Evolutionary conservation across 75 land plant species (phyloP).

Genomic region (Ceratopteris richardii): DNA sequence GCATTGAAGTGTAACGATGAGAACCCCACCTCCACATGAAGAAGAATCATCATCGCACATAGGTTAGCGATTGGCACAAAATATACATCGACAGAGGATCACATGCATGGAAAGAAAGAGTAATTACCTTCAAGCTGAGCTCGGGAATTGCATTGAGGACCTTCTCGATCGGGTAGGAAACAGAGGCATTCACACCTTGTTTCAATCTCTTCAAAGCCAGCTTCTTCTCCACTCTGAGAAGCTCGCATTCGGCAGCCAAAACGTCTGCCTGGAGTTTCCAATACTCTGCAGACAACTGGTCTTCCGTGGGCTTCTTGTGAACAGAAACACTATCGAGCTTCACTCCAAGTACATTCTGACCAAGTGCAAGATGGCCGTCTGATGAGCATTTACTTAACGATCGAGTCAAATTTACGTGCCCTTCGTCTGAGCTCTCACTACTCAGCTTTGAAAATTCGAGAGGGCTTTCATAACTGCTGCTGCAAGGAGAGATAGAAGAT

Average conservation of each 20-base stretch:
- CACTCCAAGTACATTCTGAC: neutral
- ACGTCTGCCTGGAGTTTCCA: constrained; percentile 65
- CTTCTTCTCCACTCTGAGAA: constrained; percentile 69
- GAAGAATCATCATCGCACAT: no score
- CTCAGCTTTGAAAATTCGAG: neutral
- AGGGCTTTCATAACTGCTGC: neutral
- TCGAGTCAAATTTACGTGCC: neutral
- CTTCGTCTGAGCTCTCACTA: neutral
- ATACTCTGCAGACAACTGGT: constrained; percentile 13
- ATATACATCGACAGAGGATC: no score
- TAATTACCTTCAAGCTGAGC: neutral
- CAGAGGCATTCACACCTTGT: constrained; percentile 11
- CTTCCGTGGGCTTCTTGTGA: neutral
- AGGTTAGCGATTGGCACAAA: no score
- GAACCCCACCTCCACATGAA: no score
- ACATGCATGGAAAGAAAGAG: no score
- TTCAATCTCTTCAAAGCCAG: constrained; percentile 46
- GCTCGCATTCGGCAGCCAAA: constrained; percentile 65
- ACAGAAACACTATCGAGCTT: constrained; percentile 1
- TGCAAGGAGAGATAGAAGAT: no score
- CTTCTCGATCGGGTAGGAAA: neutral
- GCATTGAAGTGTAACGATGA: no score
- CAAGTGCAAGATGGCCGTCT: neutral
- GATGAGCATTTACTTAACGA: neutral
- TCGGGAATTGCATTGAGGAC: neutral